Evolutionary conservation across 2,329 filamentous ascomycete genomes (phyloP).

Genomic region (Teratosphaeria zuluensis): DNA sequence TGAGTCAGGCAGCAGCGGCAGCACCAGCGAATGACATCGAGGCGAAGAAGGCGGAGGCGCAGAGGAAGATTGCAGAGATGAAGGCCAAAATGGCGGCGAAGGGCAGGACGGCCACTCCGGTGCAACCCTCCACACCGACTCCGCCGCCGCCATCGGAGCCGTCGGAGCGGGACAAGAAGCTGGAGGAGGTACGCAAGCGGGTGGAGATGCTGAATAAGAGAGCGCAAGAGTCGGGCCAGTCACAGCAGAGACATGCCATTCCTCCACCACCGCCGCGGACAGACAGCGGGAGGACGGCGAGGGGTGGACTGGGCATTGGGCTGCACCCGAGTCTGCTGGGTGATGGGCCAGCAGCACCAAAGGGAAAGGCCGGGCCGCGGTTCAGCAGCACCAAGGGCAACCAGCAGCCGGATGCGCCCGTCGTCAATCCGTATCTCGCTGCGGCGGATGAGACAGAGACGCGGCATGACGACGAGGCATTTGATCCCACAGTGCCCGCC

Average conservation of each 20-base stretch:
- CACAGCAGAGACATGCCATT: neutral
- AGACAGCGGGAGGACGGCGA: conserved; percentile 41
- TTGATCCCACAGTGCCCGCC: conserved; percentile 51
- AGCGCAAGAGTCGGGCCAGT: conserved; percentile 11
- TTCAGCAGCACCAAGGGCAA: conserved; percentile 48
- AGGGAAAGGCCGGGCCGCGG: conserved; percentile 36
- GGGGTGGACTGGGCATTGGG: conserved; percentile 64
- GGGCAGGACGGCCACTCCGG: conserved; percentile 7
- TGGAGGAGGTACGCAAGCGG: conserved; percentile 9
- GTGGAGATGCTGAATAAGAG: conserved; percentile 17
- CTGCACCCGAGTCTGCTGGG: conserved; percentile 64
- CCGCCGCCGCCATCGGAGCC: conserved; percentile 4
- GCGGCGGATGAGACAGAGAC: conserved; percentile 19
- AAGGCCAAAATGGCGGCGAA: conserved; percentile 22
- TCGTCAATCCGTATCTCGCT: conserved; percentile 29
- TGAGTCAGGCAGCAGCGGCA: conserved; percentile 4
- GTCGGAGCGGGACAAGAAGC: neutral
- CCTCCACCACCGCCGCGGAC: conserved; percentile 29
- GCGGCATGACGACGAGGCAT: conserved; percentile 37
- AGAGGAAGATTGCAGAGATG: conserved; percentile 25
- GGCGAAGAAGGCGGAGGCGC: conserved; percentile 21
- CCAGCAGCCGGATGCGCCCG: conserved; percentile 38
- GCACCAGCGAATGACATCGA: conserved; percentile 14
- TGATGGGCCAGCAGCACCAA: conserved; percentile 28
- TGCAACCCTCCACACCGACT: conserved; percentile 8